These are phyloP conservation scores for Yamadazyma laniorum DNA, from an alignment of 805 yeast species.

Conservation along the genomic window DNA sequence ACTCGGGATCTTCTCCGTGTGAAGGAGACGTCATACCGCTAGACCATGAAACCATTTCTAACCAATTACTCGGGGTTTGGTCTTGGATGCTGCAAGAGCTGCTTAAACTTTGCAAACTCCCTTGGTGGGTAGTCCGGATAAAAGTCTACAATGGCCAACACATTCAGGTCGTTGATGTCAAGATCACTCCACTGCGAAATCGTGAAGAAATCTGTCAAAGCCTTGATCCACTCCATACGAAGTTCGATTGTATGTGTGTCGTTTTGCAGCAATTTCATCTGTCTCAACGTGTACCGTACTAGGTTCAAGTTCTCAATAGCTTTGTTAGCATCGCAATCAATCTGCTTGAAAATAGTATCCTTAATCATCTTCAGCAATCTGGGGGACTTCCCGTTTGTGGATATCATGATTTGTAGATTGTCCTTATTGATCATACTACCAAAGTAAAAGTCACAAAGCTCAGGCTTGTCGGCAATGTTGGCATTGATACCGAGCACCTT, in stretches of 20 bases:
- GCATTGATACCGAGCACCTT: conserved; percentile 53
- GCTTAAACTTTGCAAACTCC: conserved; percentile 18
- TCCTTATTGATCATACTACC: conserved; percentile 77
- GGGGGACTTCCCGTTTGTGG: conserved; percentile 82
- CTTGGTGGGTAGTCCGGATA: conserved; percentile 54
- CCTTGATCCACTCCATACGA: conserved; percentile 72
- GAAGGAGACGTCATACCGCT: conserved; percentile 31
- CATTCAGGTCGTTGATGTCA: conserved; percentile 28
- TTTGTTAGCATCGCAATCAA: conserved; percentile 46
- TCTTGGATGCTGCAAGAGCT: conserved; percentile 4
- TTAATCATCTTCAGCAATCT: conserved; percentile 56
- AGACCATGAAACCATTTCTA: conserved; percentile 27
- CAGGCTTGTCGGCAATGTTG: conserved; percentile 82
- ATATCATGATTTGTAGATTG: conserved; percentile 73
- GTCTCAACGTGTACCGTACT: conserved; percentile 51
- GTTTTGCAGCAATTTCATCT: conserved; percentile 41
- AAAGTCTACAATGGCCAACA: conserved; percentile 41
- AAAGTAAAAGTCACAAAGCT: conserved; percentile 81
- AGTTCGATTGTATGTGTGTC: conserved; percentile 50
- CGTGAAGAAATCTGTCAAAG: conserved; percentile 57
- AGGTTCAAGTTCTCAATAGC: conserved; percentile 62
- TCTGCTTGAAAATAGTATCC: conserved; percentile 53
- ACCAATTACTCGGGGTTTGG: too few species aligned
- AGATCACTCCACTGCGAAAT: conserved; percentile 58
- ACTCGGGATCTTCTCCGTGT: conserved; percentile 31